Base-by-base conservation (phyloP, 179 eudicot species). In the Monotropa hypopitys region DNA sequence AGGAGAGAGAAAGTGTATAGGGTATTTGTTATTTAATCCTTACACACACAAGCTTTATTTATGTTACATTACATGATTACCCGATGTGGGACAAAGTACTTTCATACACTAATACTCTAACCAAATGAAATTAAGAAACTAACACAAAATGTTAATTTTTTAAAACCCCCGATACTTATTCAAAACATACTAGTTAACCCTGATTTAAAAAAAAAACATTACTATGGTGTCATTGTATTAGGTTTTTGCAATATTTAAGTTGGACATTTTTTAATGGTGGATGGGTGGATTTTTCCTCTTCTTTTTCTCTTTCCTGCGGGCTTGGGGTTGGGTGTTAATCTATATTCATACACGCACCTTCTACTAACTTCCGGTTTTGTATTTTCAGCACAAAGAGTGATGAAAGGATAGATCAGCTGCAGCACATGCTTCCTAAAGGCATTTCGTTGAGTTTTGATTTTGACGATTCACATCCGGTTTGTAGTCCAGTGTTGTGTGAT, bases 401-500 rank as follows among this genome's bases (percentile, higher is more conserved):
- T 74, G 72, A 86, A 74, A 92, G 88, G 70, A 81, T 89, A 33
- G 83, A 89, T 77, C 84, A 89, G 84, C 61, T 84, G 83, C 83
- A 87, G 62, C 95, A 85, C 30, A 49, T 83, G 78, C 83, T 95
- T 80, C 99, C 99, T 26, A 84, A 83, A 75, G 97, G 99, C 83
- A 84, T 86, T 69, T 95, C 98, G 99, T 74, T 86, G 88, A 89
- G 85, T 77, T 95, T 95, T 82, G 97, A 95, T 85, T 95, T 95
- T 85, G 88, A 88, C 59, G 99, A 95, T 83, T 83, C 95, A 80
- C 99, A 95, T 91, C 97, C 97, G 89, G 99, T 95, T 89, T 59
- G 62, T 72, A 21, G 76, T 51, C 23, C 56, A 20, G 42, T 77
- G 69, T 80, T 12, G 15, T 15, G n/a, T 49, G 69, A 40, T 73